Evolutionary conservation across 805 yeast species (phyloP).

Genomic region (Debaryomyces maramus): DNA sequence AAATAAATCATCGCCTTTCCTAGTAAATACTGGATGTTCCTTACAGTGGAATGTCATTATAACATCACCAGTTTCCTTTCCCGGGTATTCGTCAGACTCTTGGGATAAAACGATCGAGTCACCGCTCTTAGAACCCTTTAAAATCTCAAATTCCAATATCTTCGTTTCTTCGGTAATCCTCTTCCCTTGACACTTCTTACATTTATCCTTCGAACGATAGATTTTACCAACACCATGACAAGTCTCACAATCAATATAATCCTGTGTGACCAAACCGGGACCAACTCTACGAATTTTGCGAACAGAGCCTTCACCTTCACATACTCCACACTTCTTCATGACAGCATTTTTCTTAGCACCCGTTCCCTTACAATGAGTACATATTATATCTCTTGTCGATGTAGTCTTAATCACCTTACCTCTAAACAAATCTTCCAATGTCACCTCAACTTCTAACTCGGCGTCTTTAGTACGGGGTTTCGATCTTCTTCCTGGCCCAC

Average conservation of each 20-base stretch:
- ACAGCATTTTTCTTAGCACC: conserved; percentile 69
- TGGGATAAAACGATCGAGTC: conserved; percentile 62
- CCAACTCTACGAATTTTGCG: conserved; percentile 63
- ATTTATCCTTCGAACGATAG: conserved; percentile 63
- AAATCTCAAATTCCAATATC: conserved; percentile 72
- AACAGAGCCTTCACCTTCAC: conserved; percentile 71
- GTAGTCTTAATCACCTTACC: conserved; percentile 80
- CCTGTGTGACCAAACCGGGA: conserved; percentile 72
- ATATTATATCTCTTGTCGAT: conserved; percentile 68
- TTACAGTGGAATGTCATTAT: conserved; percentile 58
- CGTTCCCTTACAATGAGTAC: conserved; percentile 70
- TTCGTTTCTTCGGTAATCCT: conserved; percentile 64
- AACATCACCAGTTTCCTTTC: conserved; percentile 76
- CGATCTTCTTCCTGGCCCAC: conserved; percentile 14
- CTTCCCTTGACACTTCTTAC: conserved; percentile 73
- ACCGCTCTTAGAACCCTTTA: conserved; percentile 64
- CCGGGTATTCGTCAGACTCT: conserved; percentile 78
- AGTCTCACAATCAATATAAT: conserved; percentile 56
- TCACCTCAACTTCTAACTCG: conserved; percentile 58
- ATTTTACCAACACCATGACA: conserved; percentile 74
- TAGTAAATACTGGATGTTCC: conserved; percentile 48
- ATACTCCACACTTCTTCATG: conserved; percentile 56
- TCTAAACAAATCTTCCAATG: conserved; percentile 71
- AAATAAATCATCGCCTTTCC: conserved; percentile 65
- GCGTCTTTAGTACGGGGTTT: conserved; percentile 63